These are phyloP conservation scores for Pichia sp. DNA, from an alignment of 1,139 yeast genomes.

Conservation along the genomic window DNA sequence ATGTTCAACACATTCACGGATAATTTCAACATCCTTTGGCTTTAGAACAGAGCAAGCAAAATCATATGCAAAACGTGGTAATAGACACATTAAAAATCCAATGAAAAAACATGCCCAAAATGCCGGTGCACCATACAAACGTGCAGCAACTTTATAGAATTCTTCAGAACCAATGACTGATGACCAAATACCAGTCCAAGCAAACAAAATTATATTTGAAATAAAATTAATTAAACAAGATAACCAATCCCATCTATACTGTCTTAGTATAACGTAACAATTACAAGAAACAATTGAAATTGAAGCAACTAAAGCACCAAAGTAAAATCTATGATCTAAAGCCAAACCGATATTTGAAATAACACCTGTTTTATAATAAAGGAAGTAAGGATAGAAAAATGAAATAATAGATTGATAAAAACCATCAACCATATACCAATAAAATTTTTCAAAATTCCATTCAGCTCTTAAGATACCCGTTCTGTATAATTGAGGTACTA, in stretches of 20 bases:
- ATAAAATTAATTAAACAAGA: constrained; percentile 54
- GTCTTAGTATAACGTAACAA: constrained; percentile 70
- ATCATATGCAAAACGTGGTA: constrained; percentile 73
- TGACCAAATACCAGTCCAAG: constrained; percentile 93
- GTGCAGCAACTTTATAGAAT: constrained; percentile 70
- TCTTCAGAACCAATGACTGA: constrained; percentile 52
- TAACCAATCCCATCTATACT: constrained; percentile 93
- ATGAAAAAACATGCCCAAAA: constrained; percentile 82
- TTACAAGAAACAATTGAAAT: constrained; percentile 80
- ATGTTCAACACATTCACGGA: constrained; percentile 64
- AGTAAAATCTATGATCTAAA: constrained; percentile 76
- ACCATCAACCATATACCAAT: constrained; percentile 84
- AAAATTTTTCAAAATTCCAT: constrained; percentile 74
- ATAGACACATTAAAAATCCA: constrained; percentile 63
- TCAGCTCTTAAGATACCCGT: constrained; percentile 79
- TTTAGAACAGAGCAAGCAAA: constrained; percentile 51
- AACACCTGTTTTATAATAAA: constrained; percentile 52
- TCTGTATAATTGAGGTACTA: constrained; percentile 87
- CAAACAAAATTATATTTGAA: constrained; percentile 63
- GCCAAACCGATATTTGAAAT: constrained; percentile 58
- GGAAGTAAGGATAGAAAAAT: constrained; percentile 79
- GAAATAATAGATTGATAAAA: constrained; percentile 79
- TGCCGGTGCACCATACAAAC: constrained; percentile 61
- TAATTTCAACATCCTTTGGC: constrained; percentile 81
- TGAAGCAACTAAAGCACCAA: constrained; percentile 75